Conservation (phyloP, 345 rosid genomes). For the Alliaria petiolata region DNA sequence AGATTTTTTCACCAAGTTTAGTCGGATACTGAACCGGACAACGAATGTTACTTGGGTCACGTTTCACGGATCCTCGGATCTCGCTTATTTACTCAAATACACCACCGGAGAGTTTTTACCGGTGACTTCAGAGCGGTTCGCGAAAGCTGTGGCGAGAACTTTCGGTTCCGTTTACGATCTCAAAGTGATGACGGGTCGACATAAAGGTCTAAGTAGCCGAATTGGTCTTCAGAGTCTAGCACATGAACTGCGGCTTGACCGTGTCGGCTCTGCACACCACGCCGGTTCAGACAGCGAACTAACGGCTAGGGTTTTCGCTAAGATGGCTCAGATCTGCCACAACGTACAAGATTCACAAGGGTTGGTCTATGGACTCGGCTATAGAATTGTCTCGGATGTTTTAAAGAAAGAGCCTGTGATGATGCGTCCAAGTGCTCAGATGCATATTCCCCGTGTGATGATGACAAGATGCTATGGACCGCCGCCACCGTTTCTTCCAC, state of each 20-base stretch:
- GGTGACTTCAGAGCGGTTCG: not conserved
- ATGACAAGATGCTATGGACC: not conserved
- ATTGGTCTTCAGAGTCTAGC: not conserved
- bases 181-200: not conserved
- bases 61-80: constrained; percentile 9
- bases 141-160: not conserved
- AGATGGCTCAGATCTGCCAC: not conserved
- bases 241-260: not conserved
- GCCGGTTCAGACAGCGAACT: constrained; percentile 8
- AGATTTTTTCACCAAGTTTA: not conserved
- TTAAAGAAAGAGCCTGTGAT: not conserved
- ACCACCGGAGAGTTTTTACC: not conserved
- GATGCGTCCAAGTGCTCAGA: not conserved
- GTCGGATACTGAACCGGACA: not conserved
- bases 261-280: not conserved
- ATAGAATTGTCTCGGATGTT: not conserved
- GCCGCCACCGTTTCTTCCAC: not conserved
- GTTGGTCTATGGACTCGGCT: not conserved
- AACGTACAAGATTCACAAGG: not conserved
- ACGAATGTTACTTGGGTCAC: not conserved
- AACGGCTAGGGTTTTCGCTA: not conserved
- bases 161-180: constrained; percentile 10
- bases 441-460: not conserved
- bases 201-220: not conserved
- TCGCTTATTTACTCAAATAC: not conserved